These are phyloP conservation scores for Guadua angustifolia DNA, from an alignment of 176 grass and related monocot genomes.

Conservation along the genomic window DNA sequence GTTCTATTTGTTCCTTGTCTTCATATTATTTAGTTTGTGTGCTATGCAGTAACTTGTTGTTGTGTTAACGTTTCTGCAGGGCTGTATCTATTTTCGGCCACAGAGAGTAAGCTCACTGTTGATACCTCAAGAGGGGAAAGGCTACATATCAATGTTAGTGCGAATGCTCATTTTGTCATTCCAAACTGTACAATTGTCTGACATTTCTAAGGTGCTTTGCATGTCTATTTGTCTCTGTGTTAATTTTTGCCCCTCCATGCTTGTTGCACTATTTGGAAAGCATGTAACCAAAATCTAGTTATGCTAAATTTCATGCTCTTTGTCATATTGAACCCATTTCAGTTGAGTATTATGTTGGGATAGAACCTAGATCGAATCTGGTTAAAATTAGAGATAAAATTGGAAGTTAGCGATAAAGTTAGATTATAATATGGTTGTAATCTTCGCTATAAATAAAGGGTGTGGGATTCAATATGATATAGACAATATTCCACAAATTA, in stretches of 20 bases:
- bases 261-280: conserved; percentile 15
- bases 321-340: conserved; percentile 25
- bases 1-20: conserved; percentile 6
- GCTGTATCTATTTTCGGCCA: conserved; percentile 86
- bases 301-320: conserved; percentile 31
- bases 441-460: too few species aligned
- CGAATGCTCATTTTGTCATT: conserved; percentile 19
- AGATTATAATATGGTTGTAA: too few species aligned
- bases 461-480: too few species aligned
- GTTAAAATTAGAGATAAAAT: too few species aligned
- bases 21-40: neutral
- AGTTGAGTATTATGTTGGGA: neutral
- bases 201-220: neutral
- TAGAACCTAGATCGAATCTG: too few species aligned
- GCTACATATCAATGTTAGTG: conserved; percentile 90
- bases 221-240: conserved; percentile 7
- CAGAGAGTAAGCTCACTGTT: conserved; percentile 91
- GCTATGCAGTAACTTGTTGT: conserved; percentile 17
- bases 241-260: conserved; percentile 7
- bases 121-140: conserved; percentile 98
- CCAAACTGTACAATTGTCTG: conserved; percentile 28
- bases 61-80: conserved; percentile 60
- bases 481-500: too few species aligned
- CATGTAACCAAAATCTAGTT: neutral
- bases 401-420: too few species aligned